A percentile compares a stretch with the other conserved stretches of the same genome.
phyloP scores from a whole-genome alignment of 345 rosid species.

The Eucalyptus pauciflora region DNA sequence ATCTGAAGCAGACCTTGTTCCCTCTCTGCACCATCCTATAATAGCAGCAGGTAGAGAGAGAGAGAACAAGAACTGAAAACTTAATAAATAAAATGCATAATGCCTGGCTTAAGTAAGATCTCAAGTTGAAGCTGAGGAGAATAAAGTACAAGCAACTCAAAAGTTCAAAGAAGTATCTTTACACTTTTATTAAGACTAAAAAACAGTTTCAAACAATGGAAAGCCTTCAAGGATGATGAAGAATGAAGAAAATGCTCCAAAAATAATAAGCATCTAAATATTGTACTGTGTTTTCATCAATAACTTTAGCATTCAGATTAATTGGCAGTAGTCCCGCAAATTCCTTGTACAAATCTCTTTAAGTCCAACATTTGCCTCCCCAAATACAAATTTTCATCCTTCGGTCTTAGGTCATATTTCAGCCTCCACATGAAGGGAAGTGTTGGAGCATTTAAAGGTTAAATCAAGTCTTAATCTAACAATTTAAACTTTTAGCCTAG shows the following conservation, averaged over 20 bases:
- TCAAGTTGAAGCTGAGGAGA: neutral
- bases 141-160: neutral
- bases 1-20: constrained; percentile 98
- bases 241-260: neutral
- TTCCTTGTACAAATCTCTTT: neutral
- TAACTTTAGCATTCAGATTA: neutral
- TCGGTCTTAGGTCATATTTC: neutral
- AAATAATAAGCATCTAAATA: neutral
- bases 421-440: neutral
- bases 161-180: neutral
- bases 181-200: neutral
- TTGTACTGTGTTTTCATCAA: neutral
- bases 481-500: neutral
- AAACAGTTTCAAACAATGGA: neutral
- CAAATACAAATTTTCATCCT: no score
- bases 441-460: neutral
- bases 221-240: neutral
- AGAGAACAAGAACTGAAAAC: neutral
- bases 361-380: no score
- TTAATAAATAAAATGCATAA: neutral
- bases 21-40: constrained; percentile 95
- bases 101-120: neutral
- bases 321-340: neutral
- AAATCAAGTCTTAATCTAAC: neutral
- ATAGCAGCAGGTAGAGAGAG: neutral